A percentile compares a stretch with the other conserved stretches of the same genome.
These are phyloP conservation scores for Aspergillus fijiensis DNA, from an alignment of 2,329 filamentous ascomycete genomes.

Conservation along the genomic window DNA sequence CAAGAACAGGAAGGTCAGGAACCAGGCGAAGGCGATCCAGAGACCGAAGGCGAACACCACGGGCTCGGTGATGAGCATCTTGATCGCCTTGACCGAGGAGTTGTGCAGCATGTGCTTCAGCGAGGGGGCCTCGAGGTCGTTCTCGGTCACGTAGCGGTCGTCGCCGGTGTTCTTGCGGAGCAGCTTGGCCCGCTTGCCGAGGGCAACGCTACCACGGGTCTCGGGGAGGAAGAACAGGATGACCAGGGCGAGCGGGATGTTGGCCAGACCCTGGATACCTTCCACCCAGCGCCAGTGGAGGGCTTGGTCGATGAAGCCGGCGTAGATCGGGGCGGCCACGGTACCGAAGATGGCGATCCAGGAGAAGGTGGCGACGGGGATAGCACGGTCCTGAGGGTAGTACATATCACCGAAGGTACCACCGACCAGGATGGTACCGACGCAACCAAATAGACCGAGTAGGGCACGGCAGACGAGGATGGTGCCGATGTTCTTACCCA, in stretches of 20 bases:
- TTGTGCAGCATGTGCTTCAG: conserved; percentile 43
- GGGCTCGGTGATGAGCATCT: conserved; percentile 52
- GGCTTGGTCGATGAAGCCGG: conserved; percentile 54
- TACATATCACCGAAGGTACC: conserved; percentile 54
- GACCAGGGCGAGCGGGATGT: conserved; percentile 49
- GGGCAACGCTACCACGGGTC: conserved; percentile 49
- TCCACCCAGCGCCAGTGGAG: conserved; percentile 57
- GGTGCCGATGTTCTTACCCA: conserved; percentile 51
- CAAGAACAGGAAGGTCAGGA: conserved; percentile 55
- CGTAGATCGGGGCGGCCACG: conserved; percentile 55
- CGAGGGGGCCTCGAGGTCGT: conserved; percentile 53
- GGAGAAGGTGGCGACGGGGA: conserved; percentile 51
- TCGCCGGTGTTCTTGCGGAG: conserved; percentile 51
- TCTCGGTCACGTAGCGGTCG: conserved; percentile 51
- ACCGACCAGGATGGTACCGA: conserved; percentile 52
- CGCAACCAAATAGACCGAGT: conserved; percentile 52
- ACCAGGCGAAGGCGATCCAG: conserved; percentile 56
- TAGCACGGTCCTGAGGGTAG: conserved; percentile 45
- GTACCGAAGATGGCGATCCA: conserved; percentile 54
- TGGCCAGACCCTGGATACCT: conserved; percentile 54
- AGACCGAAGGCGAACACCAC: conserved; percentile 53
- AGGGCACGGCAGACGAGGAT: conserved; percentile 50
- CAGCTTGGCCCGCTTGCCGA: conserved; percentile 51
- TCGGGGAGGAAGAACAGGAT: conserved; percentile 49
- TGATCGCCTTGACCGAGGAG: conserved; percentile 54